These are phyloP conservation scores for Hebeloma cylindrosporum DNA, from an alignment of 768 basidiomycete genomes.

Conservation along the genomic window DNA sequence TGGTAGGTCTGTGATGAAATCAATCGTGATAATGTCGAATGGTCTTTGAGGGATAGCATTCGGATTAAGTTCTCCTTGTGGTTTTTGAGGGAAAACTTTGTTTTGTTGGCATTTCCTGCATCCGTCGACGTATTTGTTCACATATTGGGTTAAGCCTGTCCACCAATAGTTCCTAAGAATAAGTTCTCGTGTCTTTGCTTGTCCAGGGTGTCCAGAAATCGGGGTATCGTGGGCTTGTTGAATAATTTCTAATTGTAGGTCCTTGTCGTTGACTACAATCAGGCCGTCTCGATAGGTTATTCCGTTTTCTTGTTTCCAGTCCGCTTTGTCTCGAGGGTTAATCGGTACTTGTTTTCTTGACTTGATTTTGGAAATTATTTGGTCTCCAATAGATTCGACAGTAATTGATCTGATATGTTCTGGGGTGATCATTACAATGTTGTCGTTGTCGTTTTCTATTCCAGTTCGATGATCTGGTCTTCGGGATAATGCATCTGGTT, in stretches of 20 bases:
- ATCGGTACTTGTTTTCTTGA: background rate
- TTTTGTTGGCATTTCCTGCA: slow-evolving; percentile 34
- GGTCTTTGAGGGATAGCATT: slow-evolving; percentile 19
- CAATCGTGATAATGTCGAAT: slow-evolving; percentile 34
- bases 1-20: slow-evolving; percentile 21
- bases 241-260: slow-evolving; percentile 10
- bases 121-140: slow-evolving; percentile 22
- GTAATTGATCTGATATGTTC: too few relatives aligned
- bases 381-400: too few relatives aligned
- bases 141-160: slow-evolving; percentile 17
- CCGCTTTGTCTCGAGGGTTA: background rate
- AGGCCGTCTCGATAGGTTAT: slow-evolving; percentile 25
- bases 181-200: slow-evolving; percentile 28
- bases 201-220: slow-evolving; percentile 34
- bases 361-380: background rate
- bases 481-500: slow-evolving; percentile 27
- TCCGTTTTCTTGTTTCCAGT: slow-evolving; percentile 4
- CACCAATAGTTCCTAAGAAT: slow-evolving; percentile 30
- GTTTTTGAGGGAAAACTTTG: slow-evolving; percentile 30
- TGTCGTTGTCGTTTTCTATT: slow-evolving; percentile 19
- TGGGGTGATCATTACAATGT: slow-evolving; percentile 14
- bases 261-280: slow-evolving; percentile 17
- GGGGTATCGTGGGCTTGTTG: slow-evolving; percentile 18
- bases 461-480: slow-evolving; percentile 23
- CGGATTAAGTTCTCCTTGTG: slow-evolving; percentile 18